Conservation (phyloP, 805 yeast genomes). For the Wickerhamomyces bovis region DNA sequence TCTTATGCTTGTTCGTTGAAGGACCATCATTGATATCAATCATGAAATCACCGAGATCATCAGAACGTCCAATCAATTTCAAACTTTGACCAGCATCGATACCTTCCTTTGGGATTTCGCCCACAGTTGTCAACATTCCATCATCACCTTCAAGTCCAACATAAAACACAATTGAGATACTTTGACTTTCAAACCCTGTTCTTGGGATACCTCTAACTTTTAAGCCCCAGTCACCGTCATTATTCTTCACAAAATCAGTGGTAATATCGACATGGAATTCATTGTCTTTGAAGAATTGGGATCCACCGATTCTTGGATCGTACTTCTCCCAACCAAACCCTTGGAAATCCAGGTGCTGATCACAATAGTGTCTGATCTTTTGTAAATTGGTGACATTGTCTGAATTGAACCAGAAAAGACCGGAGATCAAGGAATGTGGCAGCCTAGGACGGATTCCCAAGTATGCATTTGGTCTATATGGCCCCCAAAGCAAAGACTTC, state of each 20-base stretch:
- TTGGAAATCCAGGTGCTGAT: slow-evolving; percentile 61
- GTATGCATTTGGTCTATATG: slow-evolving; percentile 82
- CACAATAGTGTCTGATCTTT: slow-evolving; percentile 66
- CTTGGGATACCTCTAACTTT: slow-evolving; percentile 63
- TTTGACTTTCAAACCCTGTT: slow-evolving; percentile 38
- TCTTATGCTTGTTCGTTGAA: slow-evolving; percentile 38
- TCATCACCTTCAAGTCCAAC: slow-evolving; percentile 65
- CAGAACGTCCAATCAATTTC: slow-evolving; percentile 45
- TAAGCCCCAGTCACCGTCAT: slow-evolving; percentile 75
- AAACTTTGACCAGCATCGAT: slow-evolving; percentile 30
- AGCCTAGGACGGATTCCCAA: slow-evolving; percentile 79
- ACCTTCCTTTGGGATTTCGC: slow-evolving; percentile 26
- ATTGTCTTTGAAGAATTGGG: slow-evolving; percentile 63
- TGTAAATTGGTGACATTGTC: slow-evolving; percentile 49
- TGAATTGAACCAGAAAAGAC: slow-evolving; percentile 83
- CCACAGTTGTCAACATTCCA: slow-evolving; percentile 37
- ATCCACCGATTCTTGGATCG: slow-evolving; percentile 86
- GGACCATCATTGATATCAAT: slow-evolving; percentile 56
- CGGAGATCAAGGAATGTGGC: slow-evolving; percentile 70
- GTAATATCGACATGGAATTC: slow-evolving; percentile 57
- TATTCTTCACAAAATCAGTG: slow-evolving; percentile 70
- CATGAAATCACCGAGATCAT: slow-evolving; percentile 62
- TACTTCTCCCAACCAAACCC: slow-evolving; percentile 83
- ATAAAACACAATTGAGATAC: slow-evolving; percentile 70
- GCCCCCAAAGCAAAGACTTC: slow-evolving; percentile 78